phyloP scores from a whole-genome alignment of 2,329 filamentous ascomycete genomes.

The Epichloe sibirici region DNA sequence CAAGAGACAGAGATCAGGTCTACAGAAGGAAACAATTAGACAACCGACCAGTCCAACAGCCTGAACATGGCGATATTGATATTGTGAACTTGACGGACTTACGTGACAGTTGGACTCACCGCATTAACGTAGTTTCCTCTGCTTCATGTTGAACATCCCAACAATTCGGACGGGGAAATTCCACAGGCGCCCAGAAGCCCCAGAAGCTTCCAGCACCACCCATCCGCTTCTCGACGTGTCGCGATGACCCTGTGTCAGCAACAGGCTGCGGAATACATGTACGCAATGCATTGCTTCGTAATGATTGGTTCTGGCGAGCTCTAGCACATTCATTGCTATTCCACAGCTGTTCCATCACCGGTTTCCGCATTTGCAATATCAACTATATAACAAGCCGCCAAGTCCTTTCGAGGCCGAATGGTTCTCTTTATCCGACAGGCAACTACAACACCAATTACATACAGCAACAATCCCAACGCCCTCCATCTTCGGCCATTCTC shows the following conservation, averaged over 20 bases:
- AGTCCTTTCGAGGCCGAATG: too few species aligned
- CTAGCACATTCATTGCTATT: constrained; percentile 4
- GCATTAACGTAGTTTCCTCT: too few species aligned
- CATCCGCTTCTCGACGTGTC: not conserved
- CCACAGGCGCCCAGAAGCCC: constrained; percentile 9
- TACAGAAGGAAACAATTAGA: too few species aligned
- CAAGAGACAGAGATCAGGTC: too few species aligned
- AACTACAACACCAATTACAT: not conserved
- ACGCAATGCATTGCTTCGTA: not conserved
- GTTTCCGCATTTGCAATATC: too few species aligned
- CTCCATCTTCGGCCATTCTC: too few species aligned
- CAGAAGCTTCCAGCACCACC: constrained; percentile 8
- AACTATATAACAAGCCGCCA: too few species aligned
- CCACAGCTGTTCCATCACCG: not conserved
- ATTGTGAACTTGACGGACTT: too few species aligned
- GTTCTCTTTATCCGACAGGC: not conserved
- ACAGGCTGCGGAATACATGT: not conserved
- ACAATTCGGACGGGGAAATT: constrained; percentile 9
- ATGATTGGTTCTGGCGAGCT: constrained; percentile 13
- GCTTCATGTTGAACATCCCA: too few species aligned
- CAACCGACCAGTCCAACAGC: too few species aligned
- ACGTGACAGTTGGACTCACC: too few species aligned
- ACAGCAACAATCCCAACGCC: not conserved
- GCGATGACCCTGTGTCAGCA: constrained; percentile 6
- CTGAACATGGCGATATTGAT: too few species aligned